These are phyloP conservation scores for Lipomyces lipofer DNA, from an alignment of 805 yeast species.

Conservation along the genomic window DNA sequence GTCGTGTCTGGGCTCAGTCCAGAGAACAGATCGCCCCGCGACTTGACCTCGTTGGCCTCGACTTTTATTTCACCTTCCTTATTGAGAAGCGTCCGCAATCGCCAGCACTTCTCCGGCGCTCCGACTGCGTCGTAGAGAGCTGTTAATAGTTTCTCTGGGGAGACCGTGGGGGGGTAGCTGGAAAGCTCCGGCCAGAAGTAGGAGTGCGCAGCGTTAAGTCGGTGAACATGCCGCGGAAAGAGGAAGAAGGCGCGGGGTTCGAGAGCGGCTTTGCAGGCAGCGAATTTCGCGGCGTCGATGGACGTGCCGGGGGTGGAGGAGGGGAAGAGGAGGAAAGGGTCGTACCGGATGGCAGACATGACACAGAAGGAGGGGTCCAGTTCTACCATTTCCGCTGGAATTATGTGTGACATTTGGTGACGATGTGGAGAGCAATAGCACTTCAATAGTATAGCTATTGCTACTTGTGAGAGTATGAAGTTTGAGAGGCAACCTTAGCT, in stretches of 20 bases:
- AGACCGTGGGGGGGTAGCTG: background rate
- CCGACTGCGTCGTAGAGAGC: conserved; percentile 24
- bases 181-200: conserved; percentile 25
- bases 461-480: too few relatives aligned
- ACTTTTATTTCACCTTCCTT: conserved; percentile 15
- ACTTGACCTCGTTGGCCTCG: conserved; percentile 8
- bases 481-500: too few relatives aligned
- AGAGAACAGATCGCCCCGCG: conserved; percentile 21
- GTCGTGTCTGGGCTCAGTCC: conserved; percentile 22
- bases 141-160: conserved; percentile 4
- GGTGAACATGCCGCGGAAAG: conserved; percentile 28
- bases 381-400: background rate
- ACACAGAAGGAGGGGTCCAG: conserved; percentile 14
- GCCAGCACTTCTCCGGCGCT: conserved; percentile 7
- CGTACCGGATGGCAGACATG: conserved; percentile 23
- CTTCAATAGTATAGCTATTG: too few relatives aligned
- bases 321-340: conserved; percentile 20
- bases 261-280: conserved; percentile 14
- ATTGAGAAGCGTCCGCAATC: conserved; percentile 18
- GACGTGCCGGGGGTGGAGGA: conserved; percentile 32
- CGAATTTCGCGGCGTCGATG: conserved; percentile 16
- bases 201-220: conserved; percentile 18
- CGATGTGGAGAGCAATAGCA: too few relatives aligned
- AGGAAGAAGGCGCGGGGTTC: conserved; percentile 22
- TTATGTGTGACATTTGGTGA: too few relatives aligned